Evolutionary conservation across 495 filamentous ascomycete species (phyloP).

Genomic region (Podospora bellae-mahoneyi): DNA sequence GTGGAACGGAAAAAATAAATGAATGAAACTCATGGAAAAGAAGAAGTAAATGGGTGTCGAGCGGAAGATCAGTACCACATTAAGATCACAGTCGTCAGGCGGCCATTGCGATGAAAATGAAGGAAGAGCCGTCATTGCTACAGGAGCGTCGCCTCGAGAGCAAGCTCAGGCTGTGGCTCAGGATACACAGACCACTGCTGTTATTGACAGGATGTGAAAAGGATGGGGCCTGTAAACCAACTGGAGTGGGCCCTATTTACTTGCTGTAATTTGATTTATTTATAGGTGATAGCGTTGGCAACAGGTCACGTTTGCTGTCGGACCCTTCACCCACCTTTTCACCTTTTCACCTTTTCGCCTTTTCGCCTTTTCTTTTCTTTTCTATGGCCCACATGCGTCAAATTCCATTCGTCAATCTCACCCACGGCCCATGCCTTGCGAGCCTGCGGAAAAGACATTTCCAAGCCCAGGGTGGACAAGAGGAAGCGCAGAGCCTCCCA

Average conservation of each 20-base stretch:
- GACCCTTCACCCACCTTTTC: neutral
- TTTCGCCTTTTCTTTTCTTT: neutral
- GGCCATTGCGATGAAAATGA: too few relatives aligned
- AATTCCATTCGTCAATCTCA: neutral
- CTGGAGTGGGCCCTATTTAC: neutral
- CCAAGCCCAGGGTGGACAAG: neutral
- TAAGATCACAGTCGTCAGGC: too few relatives aligned
- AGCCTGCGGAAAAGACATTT: neutral
- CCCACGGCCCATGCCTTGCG: neutral
- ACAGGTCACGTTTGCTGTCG: neutral
- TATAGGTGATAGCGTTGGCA: neutral
- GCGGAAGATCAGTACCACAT: too few relatives aligned
- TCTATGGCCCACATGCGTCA: neutral
- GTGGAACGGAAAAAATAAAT: too few relatives aligned
- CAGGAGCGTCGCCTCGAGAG: neutral
- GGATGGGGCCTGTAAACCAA: too few relatives aligned
- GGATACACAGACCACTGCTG: neutral
- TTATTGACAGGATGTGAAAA: neutral
- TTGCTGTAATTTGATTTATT: neutral
- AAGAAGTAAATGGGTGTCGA: too few relatives aligned
- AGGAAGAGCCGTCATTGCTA: neutral
- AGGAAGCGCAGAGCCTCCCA: neutral
- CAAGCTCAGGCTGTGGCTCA: neutral
- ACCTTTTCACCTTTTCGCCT: neutral
- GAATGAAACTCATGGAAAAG: too few relatives aligned